These are phyloP conservation scores for Pezizomycotina sp. DNA, from an alignment of 2,329 filamentous ascomycete species.

Conservation along the genomic window DNA sequence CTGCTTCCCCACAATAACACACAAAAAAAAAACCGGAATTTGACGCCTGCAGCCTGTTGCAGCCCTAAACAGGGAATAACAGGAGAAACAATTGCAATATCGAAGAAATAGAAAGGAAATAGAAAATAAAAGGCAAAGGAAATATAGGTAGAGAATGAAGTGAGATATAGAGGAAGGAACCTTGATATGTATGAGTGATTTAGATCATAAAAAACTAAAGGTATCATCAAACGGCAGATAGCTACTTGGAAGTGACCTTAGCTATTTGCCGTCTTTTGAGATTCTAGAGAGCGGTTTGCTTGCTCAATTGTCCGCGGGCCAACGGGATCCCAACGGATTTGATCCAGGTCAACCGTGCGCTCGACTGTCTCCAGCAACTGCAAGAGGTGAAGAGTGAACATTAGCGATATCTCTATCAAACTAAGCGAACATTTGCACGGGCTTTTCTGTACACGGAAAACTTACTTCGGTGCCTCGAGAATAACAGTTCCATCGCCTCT, in stretches of 20 bases:
- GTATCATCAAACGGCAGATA: too few relatives aligned
- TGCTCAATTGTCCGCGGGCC: too few relatives aligned
- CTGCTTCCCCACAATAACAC: not conserved
- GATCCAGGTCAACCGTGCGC: conserved; percentile 19
- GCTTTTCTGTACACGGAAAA: too few relatives aligned
- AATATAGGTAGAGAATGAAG: not conserved
- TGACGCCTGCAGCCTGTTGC: too few relatives aligned
- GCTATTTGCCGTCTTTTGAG: too few relatives aligned
- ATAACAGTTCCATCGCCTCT: conserved; percentile 85
- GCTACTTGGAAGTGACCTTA: too few relatives aligned
- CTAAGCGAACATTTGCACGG: not conserved
- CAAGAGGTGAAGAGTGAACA: not conserved
- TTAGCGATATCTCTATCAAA: not conserved
- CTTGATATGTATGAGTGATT: too few relatives aligned
- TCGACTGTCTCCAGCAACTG: conserved; percentile 19
- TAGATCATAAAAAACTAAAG: too few relatives aligned
- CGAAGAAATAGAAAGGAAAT: conserved; percentile 1
- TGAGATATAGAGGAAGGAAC: too few relatives aligned
- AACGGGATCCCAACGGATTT: conserved; percentile 19
- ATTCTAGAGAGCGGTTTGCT: too few relatives aligned
- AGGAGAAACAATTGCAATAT: not conserved
- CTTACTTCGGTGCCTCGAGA: conserved; percentile 25
- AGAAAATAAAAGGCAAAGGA: conserved; percentile 1
- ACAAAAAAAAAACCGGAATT: too few relatives aligned
- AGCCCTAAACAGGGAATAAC: too few relatives aligned